Evolutionary conservation across 2,329 filamentous ascomycete genomes (phyloP).

Genomic region (Botrytis paeoniae): DNA sequence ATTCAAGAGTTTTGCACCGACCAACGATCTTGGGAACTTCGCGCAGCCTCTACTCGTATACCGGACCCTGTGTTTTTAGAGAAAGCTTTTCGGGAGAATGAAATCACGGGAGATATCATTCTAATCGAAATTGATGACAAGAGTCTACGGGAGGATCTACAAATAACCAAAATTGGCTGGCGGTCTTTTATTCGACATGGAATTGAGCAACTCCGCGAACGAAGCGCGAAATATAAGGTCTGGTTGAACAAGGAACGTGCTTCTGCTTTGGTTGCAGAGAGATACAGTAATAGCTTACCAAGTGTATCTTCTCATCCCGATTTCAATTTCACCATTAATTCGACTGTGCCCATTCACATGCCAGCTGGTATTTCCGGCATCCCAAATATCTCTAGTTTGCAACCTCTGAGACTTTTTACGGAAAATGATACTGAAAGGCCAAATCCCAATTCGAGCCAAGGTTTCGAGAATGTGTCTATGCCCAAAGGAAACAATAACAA

Average conservation of each 20-base stretch:
- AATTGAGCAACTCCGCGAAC: constrained; percentile 53
- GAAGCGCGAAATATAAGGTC: constrained; percentile 49
- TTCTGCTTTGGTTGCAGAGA: background rate
- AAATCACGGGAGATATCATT: constrained; percentile 44
- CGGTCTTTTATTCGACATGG: constrained; percentile 49
- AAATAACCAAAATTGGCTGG: constrained; percentile 28
- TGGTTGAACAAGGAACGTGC: background rate
- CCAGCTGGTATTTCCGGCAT: background rate
- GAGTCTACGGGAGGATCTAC: constrained; percentile 30
- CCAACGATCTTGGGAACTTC: constrained; percentile 47
- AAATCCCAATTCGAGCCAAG: background rate
- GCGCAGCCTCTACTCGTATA: constrained; percentile 34
- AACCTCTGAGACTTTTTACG: background rate
- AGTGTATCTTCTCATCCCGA: background rate
- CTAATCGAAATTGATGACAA: constrained; percentile 29
- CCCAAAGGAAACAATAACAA: background rate
- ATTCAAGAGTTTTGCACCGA: constrained; percentile 61
- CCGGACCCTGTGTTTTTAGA: constrained; percentile 55
- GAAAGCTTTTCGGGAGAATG: constrained; percentile 54
- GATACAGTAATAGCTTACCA: background rate
- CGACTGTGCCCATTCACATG: constrained; percentile 11
- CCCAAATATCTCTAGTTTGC: background rate
- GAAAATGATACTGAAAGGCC: background rate
- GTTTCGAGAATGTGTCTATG: background rate
- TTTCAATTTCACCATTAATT: constrained; percentile 19